Conservation (phyloP, 805 yeast genomes). For the Wickerhamiella qilinensis region DNA sequence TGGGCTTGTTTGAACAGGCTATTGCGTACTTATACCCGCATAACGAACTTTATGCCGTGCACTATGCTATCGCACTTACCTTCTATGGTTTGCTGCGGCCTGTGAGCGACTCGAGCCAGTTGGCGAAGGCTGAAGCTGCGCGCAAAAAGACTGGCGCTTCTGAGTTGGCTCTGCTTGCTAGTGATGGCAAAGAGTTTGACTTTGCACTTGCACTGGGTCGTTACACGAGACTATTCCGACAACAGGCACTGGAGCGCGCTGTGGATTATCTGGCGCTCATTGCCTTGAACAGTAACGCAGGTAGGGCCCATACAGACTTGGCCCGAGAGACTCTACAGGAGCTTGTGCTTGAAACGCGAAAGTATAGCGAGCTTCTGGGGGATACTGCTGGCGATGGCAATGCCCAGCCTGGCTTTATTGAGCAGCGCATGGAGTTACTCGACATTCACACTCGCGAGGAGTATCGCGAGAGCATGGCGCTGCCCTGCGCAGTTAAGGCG, state of each 20-base stretch:
- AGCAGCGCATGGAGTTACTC: slow-evolving; percentile 53
- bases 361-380: slow-evolving; percentile 70
- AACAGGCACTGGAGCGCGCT: slow-evolving; percentile 77
- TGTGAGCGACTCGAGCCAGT: slow-evolving; percentile 20
- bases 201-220: slow-evolving; percentile 56
- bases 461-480: slow-evolving; percentile 57
- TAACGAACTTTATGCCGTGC: slow-evolving; percentile 77
- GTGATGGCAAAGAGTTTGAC: slow-evolving; percentile 17
- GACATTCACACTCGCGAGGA: slow-evolving; percentile 39
- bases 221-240: slow-evolving; percentile 68
- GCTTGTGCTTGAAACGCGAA: slow-evolving; percentile 71
- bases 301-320: slow-evolving; percentile 31
- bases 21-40: slow-evolving; percentile 43
- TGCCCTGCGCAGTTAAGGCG: slow-evolving; percentile 70
- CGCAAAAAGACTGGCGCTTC: not conserved
- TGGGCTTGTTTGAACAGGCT: slow-evolving; percentile 73
- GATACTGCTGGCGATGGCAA: slow-evolving; percentile 62
- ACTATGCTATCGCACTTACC: slow-evolving; percentile 66
- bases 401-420: slow-evolving; percentile 70
- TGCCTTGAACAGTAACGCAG: slow-evolving; percentile 32
- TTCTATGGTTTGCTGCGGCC: slow-evolving; percentile 51
- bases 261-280: slow-evolving; percentile 73
- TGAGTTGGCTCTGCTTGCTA: not conserved
- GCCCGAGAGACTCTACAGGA: slow-evolving; percentile 73
- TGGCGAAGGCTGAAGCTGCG: slow-evolving; percentile 3